Base-by-base conservation (phyloP, 345 rosid genomes). In the Salix udensis region DNA sequence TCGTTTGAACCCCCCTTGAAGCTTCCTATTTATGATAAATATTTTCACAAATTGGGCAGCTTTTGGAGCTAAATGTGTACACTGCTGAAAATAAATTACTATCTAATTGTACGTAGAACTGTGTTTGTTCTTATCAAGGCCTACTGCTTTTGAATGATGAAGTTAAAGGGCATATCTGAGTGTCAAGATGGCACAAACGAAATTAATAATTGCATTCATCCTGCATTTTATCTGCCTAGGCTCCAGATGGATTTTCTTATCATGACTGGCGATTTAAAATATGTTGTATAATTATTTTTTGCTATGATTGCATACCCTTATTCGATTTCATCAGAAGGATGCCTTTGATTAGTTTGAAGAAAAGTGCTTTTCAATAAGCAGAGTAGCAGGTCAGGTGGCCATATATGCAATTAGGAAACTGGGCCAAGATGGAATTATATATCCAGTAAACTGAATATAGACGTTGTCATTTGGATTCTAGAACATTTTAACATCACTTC, bases 351-450 rank as follows among this genome's bases (percentile, higher is more conserved):
- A 16, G 53, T 70, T 71, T 39, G 16, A 66, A 4, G 36, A 36
- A 26, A 36, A 46, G 26, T 70, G 77, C 46, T 71, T 70, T 1
- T 40, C 65, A 16, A 4, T 30, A 36, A 24, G 9, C 4, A 46
- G 19, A 34, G 37, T 34, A 28, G 65, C 31, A 39, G 44, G 53
- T 60, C 68, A 71, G 77, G 52, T 71, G 72, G 66, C 74, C 61
- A 53, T 74, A 72, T 31, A 11, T 75, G 72, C 66, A 61, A 34
- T 21, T 13, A 48, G 21, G 83, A 58, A 65, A 13, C 12, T 46
- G 50, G 23, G 58, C 46, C 46, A 23, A 24, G n/a, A 12, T 15
- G 53, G 19, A 34, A 23, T 6, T 52, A 37, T 31, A 26, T 74
- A 28, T 65, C 34, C 26, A 10, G 12, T 48, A 15, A 30, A 13